phyloP scores from a whole-genome alignment of 805 yeast species.

The Clavispora asparagi region DNA sequence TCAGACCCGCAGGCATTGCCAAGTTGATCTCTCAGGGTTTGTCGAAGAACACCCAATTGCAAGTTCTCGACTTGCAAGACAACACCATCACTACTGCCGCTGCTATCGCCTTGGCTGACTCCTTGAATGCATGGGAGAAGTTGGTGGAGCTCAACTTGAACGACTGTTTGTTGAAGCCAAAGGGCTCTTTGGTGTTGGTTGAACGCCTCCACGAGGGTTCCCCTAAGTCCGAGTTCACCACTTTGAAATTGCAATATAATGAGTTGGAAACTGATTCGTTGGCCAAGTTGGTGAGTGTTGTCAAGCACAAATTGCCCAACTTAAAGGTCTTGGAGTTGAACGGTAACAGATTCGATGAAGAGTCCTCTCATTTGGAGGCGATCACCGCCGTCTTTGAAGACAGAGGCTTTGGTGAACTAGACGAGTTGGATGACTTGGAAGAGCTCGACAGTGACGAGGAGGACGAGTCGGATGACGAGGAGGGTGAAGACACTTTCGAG shows the following conservation, averaged over 20 bases:
- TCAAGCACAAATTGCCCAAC: constrained; percentile 50
- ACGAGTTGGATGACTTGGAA: constrained; percentile 93
- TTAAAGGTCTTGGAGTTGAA: constrained; percentile 74
- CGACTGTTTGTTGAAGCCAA: constrained; percentile 79
- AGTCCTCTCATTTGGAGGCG: constrained; percentile 60
- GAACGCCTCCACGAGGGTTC: constrained; percentile 38
- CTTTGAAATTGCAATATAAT: constrained; percentile 77
- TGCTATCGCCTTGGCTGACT: constrained; percentile 44
- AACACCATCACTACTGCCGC: constrained; percentile 83
- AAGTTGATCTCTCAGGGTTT: constrained; percentile 72
- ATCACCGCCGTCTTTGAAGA: constrained; percentile 60
- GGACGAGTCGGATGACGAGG: constrained; percentile 54
- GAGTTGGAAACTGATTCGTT: constrained; percentile 72
- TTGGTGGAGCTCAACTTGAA: constrained; percentile 78
- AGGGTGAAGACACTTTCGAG: constrained; percentile 36
- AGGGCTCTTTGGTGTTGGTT: constrained; percentile 61
- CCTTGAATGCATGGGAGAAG: constrained; percentile 52
- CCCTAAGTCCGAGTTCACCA: constrained; percentile 42
- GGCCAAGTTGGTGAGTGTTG: constrained; percentile 49
- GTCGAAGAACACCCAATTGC: constrained; percentile 51
- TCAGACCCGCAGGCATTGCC: constrained; percentile 87
- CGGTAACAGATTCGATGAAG: constrained; percentile 92
- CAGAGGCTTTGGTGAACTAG: constrained; percentile 77
- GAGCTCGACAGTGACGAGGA: constrained; percentile 70
- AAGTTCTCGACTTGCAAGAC: constrained; percentile 84